These are phyloP conservation scores for Withania somnifera DNA, from an alignment of 305 asterid genomes.

Conservation along the genomic window DNA sequence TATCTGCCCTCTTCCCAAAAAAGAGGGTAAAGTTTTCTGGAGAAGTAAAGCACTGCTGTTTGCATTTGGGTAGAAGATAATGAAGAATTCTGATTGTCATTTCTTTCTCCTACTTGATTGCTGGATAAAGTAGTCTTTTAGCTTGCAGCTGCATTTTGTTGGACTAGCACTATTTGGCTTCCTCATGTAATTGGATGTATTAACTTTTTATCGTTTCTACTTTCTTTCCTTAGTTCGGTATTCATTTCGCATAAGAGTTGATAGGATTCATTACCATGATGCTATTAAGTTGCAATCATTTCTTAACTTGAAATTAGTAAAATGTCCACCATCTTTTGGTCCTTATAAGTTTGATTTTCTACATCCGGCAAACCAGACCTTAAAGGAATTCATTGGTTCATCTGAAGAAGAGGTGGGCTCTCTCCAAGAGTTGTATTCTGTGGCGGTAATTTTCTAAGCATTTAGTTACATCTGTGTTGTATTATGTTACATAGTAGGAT, in stretches of 20 bases:
- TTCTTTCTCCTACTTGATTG: neutral
- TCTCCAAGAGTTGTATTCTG: slow-evolving; percentile 61
- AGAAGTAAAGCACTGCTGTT: neutral
- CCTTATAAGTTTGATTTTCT: neutral
- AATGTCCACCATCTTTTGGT: neutral
- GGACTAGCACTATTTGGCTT: neutral
- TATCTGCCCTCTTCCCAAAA: neutral
- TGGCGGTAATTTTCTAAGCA: slow-evolving; percentile 46
- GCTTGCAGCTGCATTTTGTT: neutral
- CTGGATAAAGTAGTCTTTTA: neutral
- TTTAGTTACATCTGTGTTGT: neutral
- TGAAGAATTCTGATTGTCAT: neutral
- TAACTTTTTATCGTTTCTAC: neutral
- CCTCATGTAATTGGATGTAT: neutral
- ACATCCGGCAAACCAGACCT: slow-evolving; percentile 39
- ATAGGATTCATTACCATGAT: neutral
- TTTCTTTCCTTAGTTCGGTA: neutral
- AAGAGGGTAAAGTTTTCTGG: neutral
- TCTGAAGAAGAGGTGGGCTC: slow-evolving; percentile 81
- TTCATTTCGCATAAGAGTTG: neutral
- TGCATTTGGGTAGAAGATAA: neutral
- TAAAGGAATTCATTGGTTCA: slow-evolving; percentile 57
- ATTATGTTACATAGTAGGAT: neutral
- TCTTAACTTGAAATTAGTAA: neutral
- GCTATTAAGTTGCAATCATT: neutral